Percentiles rank a stretch among this genome's conserved stretches.
Evolutionary conservation across 345 rosid genomes (phyloP).

Genomic region (Eucalyptus viminalis): DNA sequence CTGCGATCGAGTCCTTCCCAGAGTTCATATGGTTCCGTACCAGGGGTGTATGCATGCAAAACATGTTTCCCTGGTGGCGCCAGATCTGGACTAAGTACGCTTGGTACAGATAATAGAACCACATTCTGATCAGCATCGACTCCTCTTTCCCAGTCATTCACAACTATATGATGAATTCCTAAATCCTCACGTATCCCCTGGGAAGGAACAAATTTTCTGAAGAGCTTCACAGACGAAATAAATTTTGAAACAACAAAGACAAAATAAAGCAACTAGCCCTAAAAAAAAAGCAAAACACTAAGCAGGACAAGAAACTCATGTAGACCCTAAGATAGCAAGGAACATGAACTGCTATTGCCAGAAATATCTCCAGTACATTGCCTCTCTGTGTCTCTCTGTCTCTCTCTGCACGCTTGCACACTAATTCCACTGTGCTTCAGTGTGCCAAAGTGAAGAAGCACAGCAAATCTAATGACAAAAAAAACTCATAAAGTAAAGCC

Average conservation of each 20-base stretch:
- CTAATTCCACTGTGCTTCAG: neutral
- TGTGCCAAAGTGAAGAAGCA: neutral
- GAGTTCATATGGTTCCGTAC: slow-evolving; percentile 70
- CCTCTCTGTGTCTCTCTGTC: neutral
- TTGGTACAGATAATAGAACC: slow-evolving; percentile 77
- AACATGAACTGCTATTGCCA: neutral
- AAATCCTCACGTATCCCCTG: slow-evolving; percentile 63
- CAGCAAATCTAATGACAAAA: neutral
- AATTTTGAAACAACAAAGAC: neutral
- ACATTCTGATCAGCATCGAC: slow-evolving; percentile 94
- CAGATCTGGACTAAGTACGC: slow-evolving; percentile 63
- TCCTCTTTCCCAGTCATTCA: slow-evolving; percentile 80
- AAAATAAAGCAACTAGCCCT: neutral
- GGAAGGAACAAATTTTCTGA: neutral
- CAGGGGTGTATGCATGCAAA: slow-evolving; percentile 77
- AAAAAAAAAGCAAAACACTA: neutral
- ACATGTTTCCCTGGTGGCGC: slow-evolving; percentile 88
- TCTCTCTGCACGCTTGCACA: neutral
- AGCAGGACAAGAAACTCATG: neutral
- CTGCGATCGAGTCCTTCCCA: slow-evolving; percentile 83
- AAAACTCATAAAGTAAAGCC: neutral
- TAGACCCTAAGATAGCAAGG: neutral
- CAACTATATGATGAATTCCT: slow-evolving; percentile 92
- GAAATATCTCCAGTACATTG: neutral
- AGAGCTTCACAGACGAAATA: neutral